Conservation (phyloP, 768 basidiomycete genomes). For the Boletus eberwhitei region DNA sequence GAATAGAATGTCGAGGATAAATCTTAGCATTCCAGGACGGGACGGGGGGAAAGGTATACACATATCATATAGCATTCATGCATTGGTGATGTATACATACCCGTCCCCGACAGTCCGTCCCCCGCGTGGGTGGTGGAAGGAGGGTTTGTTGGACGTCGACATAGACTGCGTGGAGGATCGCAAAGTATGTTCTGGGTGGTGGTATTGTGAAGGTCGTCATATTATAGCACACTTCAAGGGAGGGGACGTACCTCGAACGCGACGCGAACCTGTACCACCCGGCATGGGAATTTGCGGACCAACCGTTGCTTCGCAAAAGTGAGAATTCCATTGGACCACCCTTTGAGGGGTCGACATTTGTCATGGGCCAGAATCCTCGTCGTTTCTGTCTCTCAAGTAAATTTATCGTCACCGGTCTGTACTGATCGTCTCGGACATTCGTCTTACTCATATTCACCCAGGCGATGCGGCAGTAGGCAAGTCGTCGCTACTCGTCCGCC, state of each 20-base stretch:
- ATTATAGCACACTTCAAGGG: too few species aligned
- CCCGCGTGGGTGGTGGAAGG: too few species aligned
- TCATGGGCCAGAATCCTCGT: neutral
- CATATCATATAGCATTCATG: too few species aligned
- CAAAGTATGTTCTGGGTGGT: slow-evolving; percentile 54
- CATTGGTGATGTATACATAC: too few species aligned
- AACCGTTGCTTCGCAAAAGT: too few species aligned
- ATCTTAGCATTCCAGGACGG: too few species aligned
- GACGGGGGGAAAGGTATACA: too few species aligned
- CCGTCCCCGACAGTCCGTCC: neutral
- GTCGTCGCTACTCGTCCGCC: slow-evolving; percentile 78
- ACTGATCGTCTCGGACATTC: neutral
- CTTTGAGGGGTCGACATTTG: slow-evolving; percentile 7
- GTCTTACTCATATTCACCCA: slow-evolving; percentile 16
- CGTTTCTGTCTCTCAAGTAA: slow-evolving; percentile 33
- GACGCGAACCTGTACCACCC: slow-evolving; percentile 43
- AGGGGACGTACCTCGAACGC: slow-evolving; percentile 68
- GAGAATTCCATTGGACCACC: slow-evolving; percentile 22
- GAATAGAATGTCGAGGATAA: too few species aligned
- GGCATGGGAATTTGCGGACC: too few species aligned
- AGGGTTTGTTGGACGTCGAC: slow-evolving; percentile 50
- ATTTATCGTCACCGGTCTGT: slow-evolving; percentile 63
- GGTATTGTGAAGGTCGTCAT: too few species aligned
- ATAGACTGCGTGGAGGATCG: slow-evolving; percentile 58
- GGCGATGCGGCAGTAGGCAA: slow-evolving; percentile 84